Evolutionary conservation across 495 filamentous ascomycete species (phyloP), one percentile per base, ranked within the genome.

Genomic region (Monascus purpureus): DNA sequence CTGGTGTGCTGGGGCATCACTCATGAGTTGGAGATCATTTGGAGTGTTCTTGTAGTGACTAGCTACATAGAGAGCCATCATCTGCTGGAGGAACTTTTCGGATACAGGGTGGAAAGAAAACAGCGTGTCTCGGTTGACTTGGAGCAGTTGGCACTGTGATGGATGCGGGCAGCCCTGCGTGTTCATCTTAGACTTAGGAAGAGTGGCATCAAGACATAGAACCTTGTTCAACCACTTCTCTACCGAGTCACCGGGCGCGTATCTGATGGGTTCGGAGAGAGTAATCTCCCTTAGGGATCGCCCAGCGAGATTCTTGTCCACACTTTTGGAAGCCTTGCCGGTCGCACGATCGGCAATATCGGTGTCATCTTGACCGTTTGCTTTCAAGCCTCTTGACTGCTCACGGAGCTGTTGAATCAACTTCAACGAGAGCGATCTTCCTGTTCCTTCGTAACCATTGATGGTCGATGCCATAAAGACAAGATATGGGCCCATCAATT

Each of bases 401-500:
- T 99, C 90, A 29, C 92, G 77, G 19, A 99, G 73, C 55, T 99
- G 92, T 45, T 95, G 87, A 39, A 99, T 96, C 37, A 99, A 67
- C 57, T 99, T 99, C 25, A 99, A 57, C 2, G 92, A 96, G 1
- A 99, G 67, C 1, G 88, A 95, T 24, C 92, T 72, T 18, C 92
- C 92, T 2, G 92, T 99, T 40, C 92, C 92, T 59, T 99, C 92
- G 49, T 99, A 99, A 32, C 92, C 92, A 46, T 94, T 96, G 58
- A 99, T 94, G 9, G 92, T 99, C 1, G 90, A 96, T 3, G 92
- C 85, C 92, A 99, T 99, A 61, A 99, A 99, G 2, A 96, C 85
- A 14, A 96, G 64, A 54, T 96, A 99, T n/a, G 87, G 90, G 0
- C 92, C 90, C 72, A 99, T 82, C 18, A 99, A 67, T 50, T 94